A percentile compares a stretch with the other conserved stretches of the same genome.
Conservation (phyloP, 805 yeast genomes). For the Priceomyces fermenticarens region DNA sequence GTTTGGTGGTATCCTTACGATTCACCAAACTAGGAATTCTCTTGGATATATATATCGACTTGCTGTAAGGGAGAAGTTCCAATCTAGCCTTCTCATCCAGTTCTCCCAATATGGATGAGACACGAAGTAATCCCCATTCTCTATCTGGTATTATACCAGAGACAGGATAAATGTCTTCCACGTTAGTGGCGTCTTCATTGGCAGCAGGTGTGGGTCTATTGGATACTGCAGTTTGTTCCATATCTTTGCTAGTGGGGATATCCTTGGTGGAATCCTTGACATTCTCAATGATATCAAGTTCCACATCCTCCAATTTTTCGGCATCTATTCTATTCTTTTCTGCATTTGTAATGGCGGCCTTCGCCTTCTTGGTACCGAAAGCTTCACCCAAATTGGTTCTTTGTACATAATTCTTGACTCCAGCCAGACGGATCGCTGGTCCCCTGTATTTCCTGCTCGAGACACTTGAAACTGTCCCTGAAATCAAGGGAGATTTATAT, state of each 20-base stretch:
- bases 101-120: conserved; percentile 59
- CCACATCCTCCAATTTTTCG: conserved; percentile 68
- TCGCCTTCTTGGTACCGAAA: conserved; percentile 96
- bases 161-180: conserved; percentile 79
- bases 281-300: conserved; percentile 77
- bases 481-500: conserved; percentile 58
- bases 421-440: conserved; percentile 61
- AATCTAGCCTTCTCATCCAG: conserved; percentile 43
- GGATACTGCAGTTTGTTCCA: conserved; percentile 52
- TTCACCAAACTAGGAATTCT: conserved; percentile 39
- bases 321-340: conserved; percentile 87
- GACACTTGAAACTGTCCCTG: conserved; percentile 61
- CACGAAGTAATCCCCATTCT: conserved; percentile 64
- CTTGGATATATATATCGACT: conserved; percentile 54
- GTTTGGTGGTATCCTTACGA: conserved; percentile 48
- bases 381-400: conserved; percentile 90
- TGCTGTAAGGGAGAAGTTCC: conserved; percentile 60
- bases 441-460: conserved; percentile 55
- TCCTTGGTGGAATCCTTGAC: conserved; percentile 67
- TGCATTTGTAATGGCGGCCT: conserved; percentile 77
- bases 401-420: conserved; percentile 51
- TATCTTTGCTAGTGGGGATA: conserved; percentile 68
- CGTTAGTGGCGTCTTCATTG: conserved; percentile 74
- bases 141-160: conserved; percentile 63
- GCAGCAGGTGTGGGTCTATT: conserved; percentile 85